Percentiles rank a stretch among this genome's conserved stretches.
Conservation (phyloP, 1,284 basidiomycete genomes). For the Amylostereum chailletii region DNA sequence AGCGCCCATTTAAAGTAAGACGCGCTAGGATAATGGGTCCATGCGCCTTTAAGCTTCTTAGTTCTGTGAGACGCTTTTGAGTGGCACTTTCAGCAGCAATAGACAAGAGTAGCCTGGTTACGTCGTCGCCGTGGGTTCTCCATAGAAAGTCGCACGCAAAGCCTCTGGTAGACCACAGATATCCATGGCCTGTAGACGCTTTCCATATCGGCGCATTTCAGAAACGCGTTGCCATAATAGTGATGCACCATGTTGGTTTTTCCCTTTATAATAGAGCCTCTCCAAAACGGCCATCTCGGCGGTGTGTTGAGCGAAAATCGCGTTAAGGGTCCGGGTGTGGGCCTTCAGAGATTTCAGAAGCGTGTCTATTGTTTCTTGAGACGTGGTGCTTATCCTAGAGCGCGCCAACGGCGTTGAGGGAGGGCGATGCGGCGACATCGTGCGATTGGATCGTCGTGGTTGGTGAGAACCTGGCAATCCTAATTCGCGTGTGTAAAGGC, state of each 20-base stretch:
- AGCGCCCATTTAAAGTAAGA: slow-evolving; percentile 23
- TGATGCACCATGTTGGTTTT: slow-evolving; percentile 68
- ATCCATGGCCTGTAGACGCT: slow-evolving; percentile 35
- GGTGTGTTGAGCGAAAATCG: slow-evolving; percentile 30
- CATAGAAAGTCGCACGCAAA: slow-evolving; percentile 53
- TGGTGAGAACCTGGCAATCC: too few relatives aligned
- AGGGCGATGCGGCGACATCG: too few relatives aligned
- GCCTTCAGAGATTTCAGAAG: slow-evolving; percentile 53
- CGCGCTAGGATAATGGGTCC: slow-evolving; percentile 46
- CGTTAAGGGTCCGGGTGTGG: slow-evolving; percentile 41
- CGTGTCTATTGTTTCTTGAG: slow-evolving; percentile 38
- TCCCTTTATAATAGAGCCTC: slow-evolving; percentile 68
- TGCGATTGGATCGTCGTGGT: too few relatives aligned
- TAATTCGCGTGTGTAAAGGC: too few relatives aligned
- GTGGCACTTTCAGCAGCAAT: too few relatives aligned
- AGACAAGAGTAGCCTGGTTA: too few relatives aligned
- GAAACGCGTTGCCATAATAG: slow-evolving; percentile 61
- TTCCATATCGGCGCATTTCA: slow-evolving; percentile 51
- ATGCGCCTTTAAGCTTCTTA: slow-evolving; percentile 45
- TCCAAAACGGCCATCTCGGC: slow-evolving; percentile 57
- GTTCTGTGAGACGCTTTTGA: slow-evolving; percentile 22
- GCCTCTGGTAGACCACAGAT: slow-evolving; percentile 34
- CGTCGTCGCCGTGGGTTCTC: slow-evolving; percentile 20
- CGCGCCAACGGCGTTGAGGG: too few relatives aligned
- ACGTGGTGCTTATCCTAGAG: slow-evolving; percentile 5